phyloP scores from a whole-genome alignment of 768 basidiomycete species.

The Neoboletus magnificus region DNA sequence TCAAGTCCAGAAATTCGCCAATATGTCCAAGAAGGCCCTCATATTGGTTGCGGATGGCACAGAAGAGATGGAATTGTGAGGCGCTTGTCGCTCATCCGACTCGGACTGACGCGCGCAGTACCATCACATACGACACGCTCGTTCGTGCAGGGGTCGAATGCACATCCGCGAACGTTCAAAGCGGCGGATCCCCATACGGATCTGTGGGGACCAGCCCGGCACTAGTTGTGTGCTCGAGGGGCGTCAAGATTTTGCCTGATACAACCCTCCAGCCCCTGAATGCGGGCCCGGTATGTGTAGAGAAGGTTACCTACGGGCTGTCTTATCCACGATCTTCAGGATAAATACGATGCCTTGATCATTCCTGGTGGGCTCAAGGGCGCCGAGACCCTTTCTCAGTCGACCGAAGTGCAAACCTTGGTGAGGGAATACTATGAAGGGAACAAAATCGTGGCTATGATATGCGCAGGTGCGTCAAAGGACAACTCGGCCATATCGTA shows the following conservation, averaged over 20 bases:
- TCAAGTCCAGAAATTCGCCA: background rate
- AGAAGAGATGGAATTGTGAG: conserved; percentile 82
- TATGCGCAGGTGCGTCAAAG: conserved; percentile 64
- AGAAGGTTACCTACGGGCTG: background rate
- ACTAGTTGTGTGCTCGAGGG: conserved; percentile 64
- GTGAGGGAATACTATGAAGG: conserved; percentile 48
- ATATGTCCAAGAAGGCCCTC: conserved; percentile 46
- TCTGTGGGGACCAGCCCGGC: conserved; percentile 37
- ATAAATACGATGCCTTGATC: conserved; percentile 63
- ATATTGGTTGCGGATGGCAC: conserved; percentile 79
- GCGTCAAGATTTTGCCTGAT: conserved; percentile 71
- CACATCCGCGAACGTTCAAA: conserved; percentile 63
- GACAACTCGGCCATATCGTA: background rate
- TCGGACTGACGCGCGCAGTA: conserved; percentile 40
- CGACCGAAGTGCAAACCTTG: conserved; percentile 56
- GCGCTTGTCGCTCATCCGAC: background rate
- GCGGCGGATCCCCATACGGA: conserved; percentile 25
- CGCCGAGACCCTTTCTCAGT: conserved; percentile 66
- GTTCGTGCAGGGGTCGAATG: conserved; percentile 69
- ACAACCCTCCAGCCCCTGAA: conserved; percentile 43
- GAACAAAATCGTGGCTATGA: conserved; percentile 66
- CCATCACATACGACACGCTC: conserved; percentile 78
- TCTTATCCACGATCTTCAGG: conserved; percentile 36
- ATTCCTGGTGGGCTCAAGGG: conserved; percentile 80
- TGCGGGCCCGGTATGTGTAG: conserved; percentile 45